Conservation (phyloP, 2,329 filamentous ascomycete genomes). For the Fusarium sp. region DNA sequence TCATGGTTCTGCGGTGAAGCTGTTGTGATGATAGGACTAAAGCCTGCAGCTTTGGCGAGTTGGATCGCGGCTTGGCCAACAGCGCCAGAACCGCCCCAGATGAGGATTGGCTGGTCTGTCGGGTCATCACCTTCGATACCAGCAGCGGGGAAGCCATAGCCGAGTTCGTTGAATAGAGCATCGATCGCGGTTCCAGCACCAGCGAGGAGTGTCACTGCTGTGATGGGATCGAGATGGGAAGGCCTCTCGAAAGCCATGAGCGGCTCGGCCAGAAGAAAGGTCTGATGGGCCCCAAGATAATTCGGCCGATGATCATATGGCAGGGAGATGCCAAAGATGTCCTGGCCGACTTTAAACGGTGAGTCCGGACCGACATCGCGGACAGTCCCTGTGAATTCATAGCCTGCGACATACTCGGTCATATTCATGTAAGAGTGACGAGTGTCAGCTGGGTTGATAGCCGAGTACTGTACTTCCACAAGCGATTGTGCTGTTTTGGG, state of each 20-base stretch:
- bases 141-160: slow-evolving; percentile 7
- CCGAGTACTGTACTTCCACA: slow-evolving; percentile 33
- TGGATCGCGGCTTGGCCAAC: slow-evolving; percentile 26
- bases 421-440: slow-evolving; percentile 24
- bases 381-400: slow-evolving; percentile 24
- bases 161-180: slow-evolving; percentile 3
- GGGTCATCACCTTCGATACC: not conserved
- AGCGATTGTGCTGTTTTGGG: slow-evolving; percentile 11
- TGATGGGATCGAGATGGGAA: slow-evolving; percentile 8
- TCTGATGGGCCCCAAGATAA: slow-evolving; percentile 32
- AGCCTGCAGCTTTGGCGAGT: slow-evolving; percentile 20
- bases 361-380: slow-evolving; percentile 6
- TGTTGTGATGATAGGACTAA: slow-evolving; percentile 17
- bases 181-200: not conserved
- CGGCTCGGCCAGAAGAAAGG: slow-evolving; percentile 17
- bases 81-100: slow-evolving; percentile 19
- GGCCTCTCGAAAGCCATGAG: slow-evolving; percentile 14
- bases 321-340: slow-evolving; percentile 20
- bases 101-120: not conserved
- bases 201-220: slow-evolving; percentile 1
- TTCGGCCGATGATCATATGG: slow-evolving; percentile 21
- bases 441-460: slow-evolving; percentile 35
- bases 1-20: slow-evolving; percentile 23
- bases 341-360: slow-evolving; percentile 5
- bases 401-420: slow-evolving; percentile 21